Evolutionary conservation across 176 grass and related monocot species (phyloP).

Genomic region (Thinopyrum elongatum): DNA sequence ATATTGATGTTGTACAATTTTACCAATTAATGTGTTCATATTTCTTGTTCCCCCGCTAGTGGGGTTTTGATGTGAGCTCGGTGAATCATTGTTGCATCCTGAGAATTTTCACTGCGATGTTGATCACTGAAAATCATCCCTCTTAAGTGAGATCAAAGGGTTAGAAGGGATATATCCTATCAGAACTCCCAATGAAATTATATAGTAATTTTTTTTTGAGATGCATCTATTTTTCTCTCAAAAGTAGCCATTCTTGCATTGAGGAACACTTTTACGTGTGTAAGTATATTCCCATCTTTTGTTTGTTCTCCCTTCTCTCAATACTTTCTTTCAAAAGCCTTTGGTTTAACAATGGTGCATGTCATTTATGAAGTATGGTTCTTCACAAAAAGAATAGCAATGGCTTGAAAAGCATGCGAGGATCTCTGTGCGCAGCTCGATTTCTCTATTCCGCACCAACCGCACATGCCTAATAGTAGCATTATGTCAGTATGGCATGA

Average conservation of each 20-base stretch:
- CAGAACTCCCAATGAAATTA: neutral
- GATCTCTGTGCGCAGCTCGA: neutral
- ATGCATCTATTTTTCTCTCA: neutral
- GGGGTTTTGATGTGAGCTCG: neutral
- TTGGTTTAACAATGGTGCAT: neutral
- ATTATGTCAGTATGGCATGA: neutral
- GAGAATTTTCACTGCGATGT: neutral
- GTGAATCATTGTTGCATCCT: neutral
- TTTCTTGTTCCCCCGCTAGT: neutral
- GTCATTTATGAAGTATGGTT: neutral
- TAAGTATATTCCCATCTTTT: neutral
- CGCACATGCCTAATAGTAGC: neutral
- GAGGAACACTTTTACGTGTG: neutral
- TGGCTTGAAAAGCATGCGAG: neutral
- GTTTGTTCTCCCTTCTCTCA: neutral
- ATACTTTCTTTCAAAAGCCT: neutral
- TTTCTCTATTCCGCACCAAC: conserved; percentile 5
- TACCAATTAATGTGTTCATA: neutral
- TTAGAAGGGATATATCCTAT: neutral
- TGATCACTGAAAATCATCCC: neutral
- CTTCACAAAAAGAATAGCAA: neutral
- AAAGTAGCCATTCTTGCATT: neutral
- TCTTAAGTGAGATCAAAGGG: neutral
- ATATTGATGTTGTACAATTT: neutral
- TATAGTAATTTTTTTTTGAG: neutral